Base-by-base conservation (phyloP, 768 basidiomycete species). In the Candolleomyces aberdarensis region DNA sequence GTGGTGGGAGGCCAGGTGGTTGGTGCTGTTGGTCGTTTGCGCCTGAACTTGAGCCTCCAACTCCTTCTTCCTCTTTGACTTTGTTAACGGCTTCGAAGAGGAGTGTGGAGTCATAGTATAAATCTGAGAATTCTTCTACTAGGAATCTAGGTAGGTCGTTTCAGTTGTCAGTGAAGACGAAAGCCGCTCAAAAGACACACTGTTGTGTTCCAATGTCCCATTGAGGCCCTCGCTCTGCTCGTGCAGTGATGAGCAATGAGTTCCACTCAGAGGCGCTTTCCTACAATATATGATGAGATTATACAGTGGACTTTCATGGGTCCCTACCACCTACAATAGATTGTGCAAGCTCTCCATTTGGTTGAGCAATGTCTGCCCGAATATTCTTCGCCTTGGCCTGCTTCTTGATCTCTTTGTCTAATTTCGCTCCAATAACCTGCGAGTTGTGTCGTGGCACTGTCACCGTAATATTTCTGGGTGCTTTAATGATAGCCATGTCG, bases 231-330 rank as follows among this genome's bases (percentile, higher is more conserved):
- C 92, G 79, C 61, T 89, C 85, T 8, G 91, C 92, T 41, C 92
- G 83, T 3, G 92, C 92, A 29, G 86, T 88, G 62, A 85, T 82
- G 50, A 94, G 78, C 57, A 92, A 66, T 0, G 91, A 92, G 65
- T 94, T 94, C 92, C 92, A 93, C 64, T 92, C 89, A 10, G 89
- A 91, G 10, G 92, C 89, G 67, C 85, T 86, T 71, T 93, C 91
- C 83, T 84, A 50, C 41, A 29, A 52, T 48, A 41, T 40, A 20
- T 31, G 43, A 32, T 51, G 59, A 40, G 8, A 1, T n/a, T 41
- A 5, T 9, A 60, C 1, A 17, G 22, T 14, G 9, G 47, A 44
- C 22, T n/a, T 46, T 26, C 11, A 17, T 26, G n/a, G 20, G n/a
- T 47, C 19, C n/a, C 39, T 41, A 58, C 57, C 19, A 83, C 88